These are phyloP conservation scores for Dactylellina parvicollis DNA, from an alignment of 2,329 filamentous ascomycete species.

Conservation along the genomic window DNA sequence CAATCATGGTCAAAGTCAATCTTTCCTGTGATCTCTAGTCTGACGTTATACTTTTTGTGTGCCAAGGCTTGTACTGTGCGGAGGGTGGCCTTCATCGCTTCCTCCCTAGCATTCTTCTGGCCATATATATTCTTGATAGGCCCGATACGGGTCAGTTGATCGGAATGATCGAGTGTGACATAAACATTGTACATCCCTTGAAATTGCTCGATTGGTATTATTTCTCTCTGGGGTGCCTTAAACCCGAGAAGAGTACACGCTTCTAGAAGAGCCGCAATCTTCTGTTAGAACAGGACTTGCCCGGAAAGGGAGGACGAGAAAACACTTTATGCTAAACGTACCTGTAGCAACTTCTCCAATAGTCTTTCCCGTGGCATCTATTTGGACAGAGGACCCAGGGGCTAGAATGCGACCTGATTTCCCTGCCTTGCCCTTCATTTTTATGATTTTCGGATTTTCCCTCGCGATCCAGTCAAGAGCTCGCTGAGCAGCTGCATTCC, in stretches of 20 bases:
- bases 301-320: background rate
- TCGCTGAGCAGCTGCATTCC: constrained; percentile 31
- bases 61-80: constrained; percentile 30
- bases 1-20: constrained; percentile 20
- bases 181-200: constrained; percentile 41
- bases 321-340: background rate
- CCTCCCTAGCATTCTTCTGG: constrained; percentile 30
- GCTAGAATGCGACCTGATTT: constrained; percentile 38
- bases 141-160: constrained; percentile 16
- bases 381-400: constrained; percentile 32
- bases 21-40: constrained; percentile 24
- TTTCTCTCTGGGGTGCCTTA: constrained; percentile 44
- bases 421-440: constrained; percentile 35
- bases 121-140: constrained; percentile 46
- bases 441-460: constrained; percentile 44
- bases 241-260: constrained; percentile 47
- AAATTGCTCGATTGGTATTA: constrained; percentile 10
- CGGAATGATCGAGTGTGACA: constrained; percentile 36
- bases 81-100: constrained; percentile 43
- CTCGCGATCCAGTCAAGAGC: constrained; percentile 33
- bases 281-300: background rate
- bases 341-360: constrained; percentile 44
- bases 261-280: constrained; percentile 9
- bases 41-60: constrained; percentile 15
- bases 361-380: constrained; percentile 45